Evolutionary conservation across 805 yeast genomes (phyloP).

Genomic region (Metschnikowia aberdeeniae): DNA sequence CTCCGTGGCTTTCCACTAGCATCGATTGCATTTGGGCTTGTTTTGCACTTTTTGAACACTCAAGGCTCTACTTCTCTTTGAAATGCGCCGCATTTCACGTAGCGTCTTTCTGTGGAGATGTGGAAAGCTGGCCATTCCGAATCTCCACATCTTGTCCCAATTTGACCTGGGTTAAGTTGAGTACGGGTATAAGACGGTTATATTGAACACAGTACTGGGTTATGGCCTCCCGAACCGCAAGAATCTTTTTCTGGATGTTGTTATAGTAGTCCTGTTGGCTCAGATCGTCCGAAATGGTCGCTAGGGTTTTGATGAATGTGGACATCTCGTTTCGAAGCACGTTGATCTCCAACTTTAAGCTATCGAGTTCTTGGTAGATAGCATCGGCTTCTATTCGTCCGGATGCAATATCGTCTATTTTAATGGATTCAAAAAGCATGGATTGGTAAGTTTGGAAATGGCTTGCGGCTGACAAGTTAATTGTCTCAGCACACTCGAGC

Average conservation of each 20-base stretch:
- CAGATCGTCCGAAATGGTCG: conserved; percentile 27
- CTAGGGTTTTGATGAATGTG: conserved; percentile 33
- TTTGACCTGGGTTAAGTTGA: conserved; percentile 47
- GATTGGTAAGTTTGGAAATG: not conserved
- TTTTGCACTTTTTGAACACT: too few relatives aligned
- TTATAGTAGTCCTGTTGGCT: conserved; percentile 37
- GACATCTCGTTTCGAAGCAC: conserved; percentile 40
- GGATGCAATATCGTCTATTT: conserved; percentile 42
- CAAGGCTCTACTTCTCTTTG: too few relatives aligned
- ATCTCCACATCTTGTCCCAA: conserved; percentile 49
- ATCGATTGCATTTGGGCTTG: too few relatives aligned
- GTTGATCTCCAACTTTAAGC: conserved; percentile 41
- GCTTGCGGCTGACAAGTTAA: not conserved
- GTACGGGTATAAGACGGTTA: conserved; percentile 45
- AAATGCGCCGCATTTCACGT: too few relatives aligned
- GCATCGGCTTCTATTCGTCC: conserved; percentile 37
- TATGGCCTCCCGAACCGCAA: conserved; percentile 36
- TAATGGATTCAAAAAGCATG: conserved; percentile 14
- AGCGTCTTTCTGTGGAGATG: not conserved
- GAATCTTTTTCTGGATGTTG: conserved; percentile 32
- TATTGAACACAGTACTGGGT: conserved; percentile 42
- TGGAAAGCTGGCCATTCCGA: conserved; percentile 11
- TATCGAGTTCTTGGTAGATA: conserved; percentile 42
- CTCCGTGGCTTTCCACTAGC: too few relatives aligned
- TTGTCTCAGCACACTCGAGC: not conserved